Base-by-base conservation (phyloP, 345 rosid species). In the Camelina sativa region DNA sequence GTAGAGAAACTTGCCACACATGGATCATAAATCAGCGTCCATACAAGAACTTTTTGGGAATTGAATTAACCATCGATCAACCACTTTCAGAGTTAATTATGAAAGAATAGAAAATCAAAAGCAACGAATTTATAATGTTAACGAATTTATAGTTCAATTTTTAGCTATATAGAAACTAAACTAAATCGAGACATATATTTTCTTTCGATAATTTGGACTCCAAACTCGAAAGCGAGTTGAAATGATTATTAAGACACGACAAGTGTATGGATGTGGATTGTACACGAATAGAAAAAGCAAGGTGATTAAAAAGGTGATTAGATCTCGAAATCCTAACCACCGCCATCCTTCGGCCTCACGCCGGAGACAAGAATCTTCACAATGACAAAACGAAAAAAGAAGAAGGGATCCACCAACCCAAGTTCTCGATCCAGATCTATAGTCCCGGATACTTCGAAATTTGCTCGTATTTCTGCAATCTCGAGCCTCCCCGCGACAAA, bases 191-290 rank as follows among this genome's bases (percentile, higher is more conserved):
- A 20, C 22, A 28, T 52, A 48, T 35, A 65, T 28, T 11, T 19
- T 4, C 2, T 40, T 1, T 38, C 3, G 13, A 65, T 35, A 51
- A 9, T 41, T 20, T 46, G n/a, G 57, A 47, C 34, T 59, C 25
- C 7, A 4, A 61, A 37, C 52, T 16, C 3, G 25, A 52, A 17
- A 17, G 34, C n/a, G 25, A 72, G 76, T 40, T 53, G 53, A 16
- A 20, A 38, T 62, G 9, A 19, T 38, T 25, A 20, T 2, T 30
- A 53, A 44, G 50, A 65, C 20, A 66, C 61, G 72, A 65, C 72
- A 74, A 74, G 73, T 66, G 73, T 19, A 48, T 23, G 17, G 67
- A 66, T 66, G 73, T 48, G 34, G n/a, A n/a, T n/a, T n/a, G n/a
- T n/a, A n/a, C n/a, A n/a, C n/a, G n/a, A n/a, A n/a, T n/a, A n/a